phyloP scores from a whole-genome alignment of 2,329 filamentous ascomycete species.

The Ophiocordyceps camponoti-floridani region DNA sequence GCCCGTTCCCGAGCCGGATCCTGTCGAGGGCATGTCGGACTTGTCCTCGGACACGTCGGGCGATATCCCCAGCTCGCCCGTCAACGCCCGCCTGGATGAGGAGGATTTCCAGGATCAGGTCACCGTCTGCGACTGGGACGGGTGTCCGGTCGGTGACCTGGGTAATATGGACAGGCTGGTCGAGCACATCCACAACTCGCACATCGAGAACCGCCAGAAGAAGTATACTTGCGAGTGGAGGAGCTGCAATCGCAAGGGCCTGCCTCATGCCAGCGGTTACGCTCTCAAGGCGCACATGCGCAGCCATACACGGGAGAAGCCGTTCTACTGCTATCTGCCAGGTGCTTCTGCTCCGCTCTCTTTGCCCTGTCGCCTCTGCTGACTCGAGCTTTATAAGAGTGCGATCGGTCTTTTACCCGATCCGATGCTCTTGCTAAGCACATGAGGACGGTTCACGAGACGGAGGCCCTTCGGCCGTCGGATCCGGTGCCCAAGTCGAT shows the following conservation, averaged over 20 bases:
- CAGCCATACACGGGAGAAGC: slow-evolving; percentile 94
- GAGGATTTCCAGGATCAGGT: slow-evolving; percentile 64
- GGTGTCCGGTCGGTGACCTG: slow-evolving; percentile 51
- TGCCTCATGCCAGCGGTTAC: slow-evolving; percentile 88
- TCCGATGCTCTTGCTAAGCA: slow-evolving; percentile 95
- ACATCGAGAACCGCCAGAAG: slow-evolving; percentile 85
- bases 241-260: slow-evolving; percentile 73
- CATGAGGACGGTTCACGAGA: slow-evolving; percentile 97
- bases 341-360: slow-evolving; percentile 33
- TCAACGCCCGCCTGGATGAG: slow-evolving; percentile 50
- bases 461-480: slow-evolving; percentile 71
- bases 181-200: slow-evolving; percentile 75
- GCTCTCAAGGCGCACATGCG: slow-evolving; percentile 94
- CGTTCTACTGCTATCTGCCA: slow-evolving; percentile 88
- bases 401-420: slow-evolving; percentile 87
- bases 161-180: slow-evolving; percentile 70
- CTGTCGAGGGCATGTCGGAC: slow-evolving; percentile 43
- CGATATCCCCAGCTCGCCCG: slow-evolving; percentile 57
- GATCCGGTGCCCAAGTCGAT: slow-evolving; percentile 57
- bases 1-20: slow-evolving; percentile 27
- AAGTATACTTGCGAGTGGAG: slow-evolving; percentile 98
- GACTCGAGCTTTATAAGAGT: slow-evolving; percentile 40
- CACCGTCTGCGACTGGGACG: slow-evolving; percentile 62
- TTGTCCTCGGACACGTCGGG: slow-evolving; percentile 85
- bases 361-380: neutral